Percentiles rank a stretch among this genome's conserved stretches.
These are phyloP conservation scores for Lumnitzera racemosa DNA, from an alignment of 345 rosid species.

Conservation along the genomic window DNA sequence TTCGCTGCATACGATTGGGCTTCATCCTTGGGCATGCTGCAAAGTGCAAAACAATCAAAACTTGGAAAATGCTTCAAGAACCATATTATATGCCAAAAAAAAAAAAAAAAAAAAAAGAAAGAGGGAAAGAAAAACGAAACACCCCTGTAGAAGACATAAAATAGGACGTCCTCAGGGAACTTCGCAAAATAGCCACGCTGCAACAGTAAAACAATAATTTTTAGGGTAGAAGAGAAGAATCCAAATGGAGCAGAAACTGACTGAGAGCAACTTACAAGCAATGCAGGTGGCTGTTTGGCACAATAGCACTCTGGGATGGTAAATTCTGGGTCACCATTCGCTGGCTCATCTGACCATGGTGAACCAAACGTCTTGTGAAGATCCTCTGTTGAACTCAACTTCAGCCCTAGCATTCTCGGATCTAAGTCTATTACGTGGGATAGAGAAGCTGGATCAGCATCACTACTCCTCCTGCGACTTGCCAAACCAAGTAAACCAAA, in stretches of 20 bases:
- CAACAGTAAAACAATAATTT: constrained; percentile 19
- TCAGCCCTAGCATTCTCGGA: constrained; percentile 86
- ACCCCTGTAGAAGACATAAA: constrained; percentile 75
- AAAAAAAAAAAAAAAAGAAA: constrained; percentile 1
- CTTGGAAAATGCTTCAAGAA: neutral
- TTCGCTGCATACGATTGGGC: constrained; percentile 86
- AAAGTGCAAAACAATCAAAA: constrained; percentile 33
- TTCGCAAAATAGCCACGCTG: constrained; percentile 82
- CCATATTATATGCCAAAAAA: neutral
- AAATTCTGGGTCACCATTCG: constrained; percentile 94
- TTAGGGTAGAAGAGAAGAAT: neutral
- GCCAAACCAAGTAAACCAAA: constrained; percentile 14
- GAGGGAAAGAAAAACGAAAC: too few relatives aligned
- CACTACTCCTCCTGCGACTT: constrained; percentile 5
- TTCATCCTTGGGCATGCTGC: constrained; percentile 98
- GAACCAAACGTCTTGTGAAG: constrained; percentile 95
- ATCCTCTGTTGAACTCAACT: constrained; percentile 81
- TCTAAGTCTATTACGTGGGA: constrained; percentile 43
- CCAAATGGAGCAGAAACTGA: neutral
- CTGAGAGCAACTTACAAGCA: constrained; percentile 45
- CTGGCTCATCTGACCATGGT: constrained; percentile 95
- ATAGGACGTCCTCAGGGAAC: constrained; percentile 58
- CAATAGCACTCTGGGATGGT: constrained; percentile 84
- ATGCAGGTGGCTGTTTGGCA: constrained; percentile 74
- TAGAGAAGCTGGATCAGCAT: constrained; percentile 27